Conservation (phyloP, 2,329 filamentous ascomycete genomes). For the Dissoconium aciculare region DNA sequence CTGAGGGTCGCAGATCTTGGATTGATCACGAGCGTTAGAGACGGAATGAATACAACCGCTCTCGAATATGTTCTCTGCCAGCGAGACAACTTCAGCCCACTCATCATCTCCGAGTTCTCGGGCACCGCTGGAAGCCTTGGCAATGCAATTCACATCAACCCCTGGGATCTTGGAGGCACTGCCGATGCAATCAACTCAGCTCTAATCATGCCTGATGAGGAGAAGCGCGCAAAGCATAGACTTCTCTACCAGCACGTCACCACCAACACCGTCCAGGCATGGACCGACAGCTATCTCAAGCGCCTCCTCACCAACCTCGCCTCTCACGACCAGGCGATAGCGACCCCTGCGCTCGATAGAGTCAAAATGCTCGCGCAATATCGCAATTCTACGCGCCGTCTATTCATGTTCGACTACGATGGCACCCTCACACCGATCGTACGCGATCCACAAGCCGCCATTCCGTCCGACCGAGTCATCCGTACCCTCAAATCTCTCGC, state of each 20-base stretch:
- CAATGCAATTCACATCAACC: constrained; percentile 89
- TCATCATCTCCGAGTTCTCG: constrained; percentile 94
- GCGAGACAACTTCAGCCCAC: constrained; percentile 66
- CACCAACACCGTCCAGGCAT: constrained; percentile 70
- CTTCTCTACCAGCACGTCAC: constrained; percentile 73
- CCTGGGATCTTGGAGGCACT: constrained; percentile 78
- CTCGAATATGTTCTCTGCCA: constrained; percentile 91
- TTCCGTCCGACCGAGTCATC: constrained; percentile 72
- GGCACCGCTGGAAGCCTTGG: constrained; percentile 76
- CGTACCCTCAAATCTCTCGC: constrained; percentile 66
- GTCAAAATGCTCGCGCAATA: constrained; percentile 59
- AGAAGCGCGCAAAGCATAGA: constrained; percentile 53
- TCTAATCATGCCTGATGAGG: constrained; percentile 55
- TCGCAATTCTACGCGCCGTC: constrained; percentile 55
- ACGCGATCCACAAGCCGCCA: constrained; percentile 72
- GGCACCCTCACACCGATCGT: constrained; percentile 94
- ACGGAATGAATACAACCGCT: constrained; percentile 96
- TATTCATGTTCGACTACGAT: constrained; percentile 99
- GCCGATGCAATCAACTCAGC: constrained; percentile 71
- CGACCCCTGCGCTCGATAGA: constrained; percentile 71
- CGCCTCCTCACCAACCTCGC: constrained; percentile 67
- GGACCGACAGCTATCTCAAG: constrained; percentile 67
- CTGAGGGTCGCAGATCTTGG: constrained; percentile 80
- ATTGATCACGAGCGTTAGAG: constrained; percentile 85
- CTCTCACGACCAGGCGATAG: constrained; percentile 56